Conservation (phyloP, 306 rosid species). For the Cyamopsis tetragonoloba region DNA sequence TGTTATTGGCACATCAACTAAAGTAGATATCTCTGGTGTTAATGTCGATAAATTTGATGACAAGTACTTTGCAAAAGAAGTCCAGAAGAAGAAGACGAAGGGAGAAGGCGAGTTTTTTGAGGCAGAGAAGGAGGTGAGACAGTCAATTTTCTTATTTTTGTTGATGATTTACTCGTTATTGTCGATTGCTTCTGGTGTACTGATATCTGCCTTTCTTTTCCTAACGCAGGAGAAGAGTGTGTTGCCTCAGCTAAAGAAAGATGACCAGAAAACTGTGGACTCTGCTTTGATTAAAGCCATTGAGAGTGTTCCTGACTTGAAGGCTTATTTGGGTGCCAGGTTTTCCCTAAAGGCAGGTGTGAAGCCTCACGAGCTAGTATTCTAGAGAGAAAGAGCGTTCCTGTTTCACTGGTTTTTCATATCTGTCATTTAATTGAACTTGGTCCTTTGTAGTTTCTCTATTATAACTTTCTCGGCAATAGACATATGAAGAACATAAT, state of each 20-base stretch:
- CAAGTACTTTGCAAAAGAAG: slow-evolving; percentile 57
- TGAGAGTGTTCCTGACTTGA: slow-evolving; percentile 65
- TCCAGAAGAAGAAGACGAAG: slow-evolving; percentile 48
- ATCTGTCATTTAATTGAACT: background rate
- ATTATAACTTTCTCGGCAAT: background rate
- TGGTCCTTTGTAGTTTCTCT: background rate
- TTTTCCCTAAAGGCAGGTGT: slow-evolving; percentile 33
- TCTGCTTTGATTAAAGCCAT: slow-evolving; percentile 52
- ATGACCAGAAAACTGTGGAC: slow-evolving; percentile 73
- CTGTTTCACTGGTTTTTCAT: background rate
- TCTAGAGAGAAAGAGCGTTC: slow-evolving; percentile 5
- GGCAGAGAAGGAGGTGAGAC: slow-evolving; percentile 58
- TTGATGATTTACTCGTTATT: background rate
- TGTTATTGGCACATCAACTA: slow-evolving; percentile 61
- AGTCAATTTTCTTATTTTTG: background rate
- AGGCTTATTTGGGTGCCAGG: slow-evolving; percentile 71
- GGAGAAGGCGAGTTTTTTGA: slow-evolving; percentile 62
- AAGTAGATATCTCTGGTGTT: slow-evolving; percentile 56
- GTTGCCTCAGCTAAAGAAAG: slow-evolving; percentile 74
- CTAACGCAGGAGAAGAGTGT: slow-evolving; percentile 54
- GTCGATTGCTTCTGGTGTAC: background rate
- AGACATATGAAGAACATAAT: background rate
- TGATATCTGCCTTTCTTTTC: background rate
- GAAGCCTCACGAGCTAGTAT: slow-evolving; percentile 35
- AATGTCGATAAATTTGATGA: slow-evolving; percentile 53